phyloP scores from a whole-genome alignment of 2,329 filamentous ascomycete species.

The Pleochaeta shiraiana region DNA sequence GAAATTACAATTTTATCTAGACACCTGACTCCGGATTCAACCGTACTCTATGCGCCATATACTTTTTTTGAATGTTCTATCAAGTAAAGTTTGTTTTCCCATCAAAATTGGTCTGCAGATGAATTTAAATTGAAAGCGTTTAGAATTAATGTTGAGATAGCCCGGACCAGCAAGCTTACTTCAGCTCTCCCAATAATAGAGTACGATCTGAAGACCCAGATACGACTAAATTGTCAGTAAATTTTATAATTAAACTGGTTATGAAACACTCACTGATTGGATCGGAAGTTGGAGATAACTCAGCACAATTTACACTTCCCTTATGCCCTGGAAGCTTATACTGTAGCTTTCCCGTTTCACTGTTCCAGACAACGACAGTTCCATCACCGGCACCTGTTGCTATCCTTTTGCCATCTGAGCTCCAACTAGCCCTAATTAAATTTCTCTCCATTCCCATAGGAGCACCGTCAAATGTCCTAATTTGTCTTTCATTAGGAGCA shows the following conservation, averaged over 20 bases:
- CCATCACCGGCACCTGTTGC: constrained; percentile 79
- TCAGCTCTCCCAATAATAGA: constrained; percentile 62
- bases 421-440: constrained; percentile 76
- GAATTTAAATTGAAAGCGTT: no score
- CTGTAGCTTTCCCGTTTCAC: constrained; percentile 65
- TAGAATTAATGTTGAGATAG: no score
- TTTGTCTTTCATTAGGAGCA: constrained; percentile 64
- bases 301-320: constrained; percentile 84
- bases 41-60: no score
- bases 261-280: constrained; percentile 52
- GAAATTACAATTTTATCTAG: no score
- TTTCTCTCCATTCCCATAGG: constrained; percentile 79
- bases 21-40: no score
- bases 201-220: constrained; percentile 80
- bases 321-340: constrained; percentile 94
- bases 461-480: constrained; percentile 85
- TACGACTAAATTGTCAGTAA: constrained; percentile 35
- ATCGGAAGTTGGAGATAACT: constrained; percentile 68
- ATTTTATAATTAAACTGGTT: not conserved
- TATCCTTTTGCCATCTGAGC: constrained; percentile 63
- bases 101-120: no score
- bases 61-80: no score
- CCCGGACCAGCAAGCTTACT: constrained; percentile 24
- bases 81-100: no score
- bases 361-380: constrained; percentile 81